Percentiles rank a stretch among this genome's conserved stretches.
These are phyloP conservation scores for Carex pumila DNA, from an alignment of 176 grass and related monocot genomes.

Conservation along the genomic window DNA sequence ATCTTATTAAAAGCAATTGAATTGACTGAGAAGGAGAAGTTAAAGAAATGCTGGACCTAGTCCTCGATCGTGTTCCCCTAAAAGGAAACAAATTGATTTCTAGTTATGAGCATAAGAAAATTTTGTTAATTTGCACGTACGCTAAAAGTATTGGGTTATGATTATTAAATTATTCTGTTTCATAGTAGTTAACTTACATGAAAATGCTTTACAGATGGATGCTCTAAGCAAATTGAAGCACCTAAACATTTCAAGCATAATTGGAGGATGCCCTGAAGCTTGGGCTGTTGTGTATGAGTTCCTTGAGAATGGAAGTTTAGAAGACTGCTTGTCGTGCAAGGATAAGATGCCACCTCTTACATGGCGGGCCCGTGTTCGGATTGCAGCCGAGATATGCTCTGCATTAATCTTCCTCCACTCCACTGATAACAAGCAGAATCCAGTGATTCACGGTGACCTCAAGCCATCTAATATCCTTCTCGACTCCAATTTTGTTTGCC, in stretches of 20 bases:
- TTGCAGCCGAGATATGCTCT: conserved; percentile 40
- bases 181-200: not conserved
- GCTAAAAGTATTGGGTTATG: not conserved
- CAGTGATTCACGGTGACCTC: conserved; percentile 62
- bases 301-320: conserved; percentile 47
- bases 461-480: conserved; percentile 69
- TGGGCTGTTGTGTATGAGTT: conserved; percentile 48
- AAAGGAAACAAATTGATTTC: not conserved
- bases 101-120: too few relatives aligned
- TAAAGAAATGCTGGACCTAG: not conserved
- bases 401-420: conserved; percentile 59
- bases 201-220: conserved; percentile 23
- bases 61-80: not conserved
- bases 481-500: conserved; percentile 28
- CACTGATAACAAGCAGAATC: conserved; percentile 23
- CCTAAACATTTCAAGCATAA: conserved; percentile 46
- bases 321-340: conserved; percentile 27
- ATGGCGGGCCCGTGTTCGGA: conserved; percentile 45
- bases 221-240: conserved; percentile 45
- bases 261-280: conserved; percentile 48
- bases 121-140: not conserved
- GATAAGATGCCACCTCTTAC: conserved; percentile 16
- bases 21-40: not conserved
- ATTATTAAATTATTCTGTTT: not conserved
- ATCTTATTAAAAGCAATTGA: not conserved